Evolutionary conservation across 495 filamentous ascomycete genomes (phyloP).

Genomic region (Penicillium tannophilum): DNA sequence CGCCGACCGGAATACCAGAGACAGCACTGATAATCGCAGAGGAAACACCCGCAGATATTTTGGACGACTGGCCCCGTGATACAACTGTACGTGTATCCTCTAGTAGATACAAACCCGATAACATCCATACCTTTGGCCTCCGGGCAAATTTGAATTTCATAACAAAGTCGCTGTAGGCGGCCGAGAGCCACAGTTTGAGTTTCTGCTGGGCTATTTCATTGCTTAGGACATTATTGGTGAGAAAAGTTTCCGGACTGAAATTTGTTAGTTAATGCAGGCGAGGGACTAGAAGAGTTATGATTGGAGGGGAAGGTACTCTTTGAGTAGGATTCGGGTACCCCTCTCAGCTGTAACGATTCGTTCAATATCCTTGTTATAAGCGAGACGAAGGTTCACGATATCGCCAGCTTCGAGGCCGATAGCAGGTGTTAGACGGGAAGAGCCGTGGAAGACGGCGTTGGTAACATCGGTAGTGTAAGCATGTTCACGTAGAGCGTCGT

Average conservation of each 20-base stretch:
- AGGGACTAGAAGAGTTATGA: neutral
- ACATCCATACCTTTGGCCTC: slow-evolving; percentile 30
- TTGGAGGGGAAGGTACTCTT: slow-evolving; percentile 22
- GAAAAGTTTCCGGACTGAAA: slow-evolving; percentile 27
- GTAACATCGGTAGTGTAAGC: slow-evolving; percentile 20
- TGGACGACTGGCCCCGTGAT: slow-evolving; percentile 15
- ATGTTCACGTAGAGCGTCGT: slow-evolving; percentile 22
- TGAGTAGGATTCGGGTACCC: slow-evolving; percentile 22
- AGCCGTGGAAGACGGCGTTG: slow-evolving; percentile 25
- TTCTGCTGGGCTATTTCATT: slow-evolving; percentile 22
- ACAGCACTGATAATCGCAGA: slow-evolving; percentile 25
- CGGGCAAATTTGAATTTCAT: slow-evolving; percentile 30
- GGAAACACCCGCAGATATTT: slow-evolving; percentile 22
- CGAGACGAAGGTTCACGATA: slow-evolving; percentile 30
- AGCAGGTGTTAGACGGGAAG: slow-evolving; percentile 18
- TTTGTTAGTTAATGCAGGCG: neutral
- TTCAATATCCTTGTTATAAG: slow-evolving; percentile 27
- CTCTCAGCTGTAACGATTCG: slow-evolving; percentile 24
- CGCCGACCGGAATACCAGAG: slow-evolving; percentile 27
- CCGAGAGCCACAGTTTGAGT: slow-evolving; percentile 31
- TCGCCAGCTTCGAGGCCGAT: slow-evolving; percentile 24
- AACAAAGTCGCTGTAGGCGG: slow-evolving; percentile 25
- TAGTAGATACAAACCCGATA: slow-evolving; percentile 28
- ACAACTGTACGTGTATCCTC: slow-evolving; percentile 24
- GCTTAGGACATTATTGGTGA: slow-evolving; percentile 18